phyloP scores from a whole-genome alignment of 2,329 filamentous ascomycete genomes.

The Exophiala oligosperma region DNA sequence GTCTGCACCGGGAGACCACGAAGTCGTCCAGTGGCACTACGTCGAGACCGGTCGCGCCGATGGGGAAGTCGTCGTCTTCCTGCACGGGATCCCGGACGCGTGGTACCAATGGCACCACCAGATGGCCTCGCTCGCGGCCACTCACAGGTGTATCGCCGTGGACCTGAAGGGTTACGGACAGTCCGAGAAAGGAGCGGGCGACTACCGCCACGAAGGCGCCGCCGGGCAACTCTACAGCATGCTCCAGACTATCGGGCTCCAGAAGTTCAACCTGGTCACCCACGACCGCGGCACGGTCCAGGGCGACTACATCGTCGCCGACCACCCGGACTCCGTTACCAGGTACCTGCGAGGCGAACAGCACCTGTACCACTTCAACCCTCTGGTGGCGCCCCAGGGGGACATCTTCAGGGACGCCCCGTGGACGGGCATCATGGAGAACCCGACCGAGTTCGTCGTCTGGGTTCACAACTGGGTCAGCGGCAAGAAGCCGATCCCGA shows the following conservation, averaged over 20 bases:
- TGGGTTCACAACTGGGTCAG: constrained; percentile 2
- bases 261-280: constrained; percentile 11
- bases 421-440: constrained; percentile 8
- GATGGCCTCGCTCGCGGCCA: constrained; percentile 4
- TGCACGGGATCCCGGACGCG: constrained; percentile 16
- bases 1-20: constrained; percentile 6
- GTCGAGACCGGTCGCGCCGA: constrained; percentile 5
- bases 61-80: constrained; percentile 10
- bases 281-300: constrained; percentile 16
- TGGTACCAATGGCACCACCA: constrained; percentile 20
- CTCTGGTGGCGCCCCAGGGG: constrained; percentile 8
- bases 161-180: constrained; percentile 19
- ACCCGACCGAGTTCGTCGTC: background rate
- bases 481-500: background rate
- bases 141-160: constrained; percentile 6
- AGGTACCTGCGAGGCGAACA: constrained; percentile 17
- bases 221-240: constrained; percentile 11
- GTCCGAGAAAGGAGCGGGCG: constrained; percentile 9
- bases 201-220: constrained; percentile 17
- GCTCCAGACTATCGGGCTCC: constrained; percentile 2
- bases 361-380: constrained; percentile 16
- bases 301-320: constrained; percentile 13
- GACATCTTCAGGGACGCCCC: constrained; percentile 15
- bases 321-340: constrained; percentile 5
- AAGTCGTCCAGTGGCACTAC: constrained; percentile 11